These are phyloP conservation scores for Trichoderma brevicompactum DNA, from an alignment of 2,329 filamentous ascomycete species.

Conservation along the genomic window DNA sequence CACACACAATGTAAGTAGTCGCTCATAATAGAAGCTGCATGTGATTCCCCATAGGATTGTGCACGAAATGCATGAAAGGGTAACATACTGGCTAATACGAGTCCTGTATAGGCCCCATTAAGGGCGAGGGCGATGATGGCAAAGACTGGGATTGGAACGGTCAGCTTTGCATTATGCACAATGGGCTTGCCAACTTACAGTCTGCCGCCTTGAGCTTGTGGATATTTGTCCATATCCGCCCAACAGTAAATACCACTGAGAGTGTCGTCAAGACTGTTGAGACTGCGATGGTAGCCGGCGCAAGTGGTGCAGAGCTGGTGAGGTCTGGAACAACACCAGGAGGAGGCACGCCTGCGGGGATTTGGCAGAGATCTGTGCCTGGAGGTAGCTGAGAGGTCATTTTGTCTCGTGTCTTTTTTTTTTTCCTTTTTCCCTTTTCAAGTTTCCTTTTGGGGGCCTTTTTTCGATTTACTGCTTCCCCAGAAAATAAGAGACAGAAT, in stretches of 20 bases:
- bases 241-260: neutral
- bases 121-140: neutral
- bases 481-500: neutral
- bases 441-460: neutral
- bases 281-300: neutral
- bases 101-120: neutral
- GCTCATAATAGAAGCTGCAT: neutral
- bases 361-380: slow-evolving; percentile 11
- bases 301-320: neutral
- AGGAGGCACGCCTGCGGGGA: slow-evolving; percentile 10
- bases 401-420: neutral
- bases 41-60: neutral
- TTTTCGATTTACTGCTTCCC: neutral
- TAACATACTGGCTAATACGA: neutral
- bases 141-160: neutral
- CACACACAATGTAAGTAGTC: neutral
- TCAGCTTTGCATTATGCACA: neutral
- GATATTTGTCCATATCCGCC: neutral
- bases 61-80: too few species aligned
- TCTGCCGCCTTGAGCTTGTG: neutral
- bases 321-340: neutral
- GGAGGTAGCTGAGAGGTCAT: slow-evolving; percentile 9
- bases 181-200: slow-evolving; percentile 2
- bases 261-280: neutral
- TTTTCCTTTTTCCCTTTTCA: neutral